phyloP scores from a whole-genome alignment of 306 rosid genomes.

The Casuarina glauca region DNA sequence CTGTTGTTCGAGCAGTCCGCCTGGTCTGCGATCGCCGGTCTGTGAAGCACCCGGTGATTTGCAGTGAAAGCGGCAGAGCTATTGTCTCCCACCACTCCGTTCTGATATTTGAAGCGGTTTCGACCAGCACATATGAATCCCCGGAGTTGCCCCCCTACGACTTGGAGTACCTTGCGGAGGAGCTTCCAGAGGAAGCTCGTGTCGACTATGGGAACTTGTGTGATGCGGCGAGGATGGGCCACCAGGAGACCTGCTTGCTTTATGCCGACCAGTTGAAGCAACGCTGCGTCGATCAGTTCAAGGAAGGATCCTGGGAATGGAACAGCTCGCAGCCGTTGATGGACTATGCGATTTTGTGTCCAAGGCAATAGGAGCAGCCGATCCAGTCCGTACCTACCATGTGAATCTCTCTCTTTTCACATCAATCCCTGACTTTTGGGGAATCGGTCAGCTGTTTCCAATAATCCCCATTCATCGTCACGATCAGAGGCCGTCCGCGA shows the following conservation, averaged over 20 bases:
- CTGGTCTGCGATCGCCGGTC: constrained; percentile 60
- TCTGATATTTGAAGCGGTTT: constrained; percentile 69
- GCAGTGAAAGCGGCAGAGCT: constrained; percentile 89
- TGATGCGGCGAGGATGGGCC: constrained; percentile 58
- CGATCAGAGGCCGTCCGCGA: constrained; percentile 61
- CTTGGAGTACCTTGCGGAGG: constrained; percentile 53
- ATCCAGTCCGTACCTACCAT: constrained; percentile 59
- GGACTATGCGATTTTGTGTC: constrained; percentile 67
- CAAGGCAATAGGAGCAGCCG: constrained; percentile 64
- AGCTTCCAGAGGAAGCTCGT: constrained; percentile 66
- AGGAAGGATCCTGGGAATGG: constrained; percentile 74
- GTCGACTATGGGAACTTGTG: constrained; percentile 50
- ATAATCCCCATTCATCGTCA: constrained; percentile 87
- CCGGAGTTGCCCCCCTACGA: constrained; percentile 45
- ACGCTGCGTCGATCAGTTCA: constrained; percentile 75
- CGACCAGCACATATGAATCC: constrained; percentile 32
- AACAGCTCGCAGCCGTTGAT: constrained; percentile 83
- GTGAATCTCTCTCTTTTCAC: constrained; percentile 86
- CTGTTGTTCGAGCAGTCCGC: constrained; percentile 64
- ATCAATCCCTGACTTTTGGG: constrained; percentile 87
- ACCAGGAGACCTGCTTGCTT: constrained; percentile 53
- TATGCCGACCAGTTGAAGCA: constrained; percentile 71
- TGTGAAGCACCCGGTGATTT: constrained; percentile 66
- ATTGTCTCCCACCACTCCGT: constrained; percentile 86
- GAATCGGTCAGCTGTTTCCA: constrained; percentile 76